A percentile compares a stretch with the other conserved stretches of the same genome.
These are phyloP conservation scores for Neoboletus subvelutipes DNA, from an alignment of 768 basidiomycete genomes.

Conservation along the genomic window DNA sequence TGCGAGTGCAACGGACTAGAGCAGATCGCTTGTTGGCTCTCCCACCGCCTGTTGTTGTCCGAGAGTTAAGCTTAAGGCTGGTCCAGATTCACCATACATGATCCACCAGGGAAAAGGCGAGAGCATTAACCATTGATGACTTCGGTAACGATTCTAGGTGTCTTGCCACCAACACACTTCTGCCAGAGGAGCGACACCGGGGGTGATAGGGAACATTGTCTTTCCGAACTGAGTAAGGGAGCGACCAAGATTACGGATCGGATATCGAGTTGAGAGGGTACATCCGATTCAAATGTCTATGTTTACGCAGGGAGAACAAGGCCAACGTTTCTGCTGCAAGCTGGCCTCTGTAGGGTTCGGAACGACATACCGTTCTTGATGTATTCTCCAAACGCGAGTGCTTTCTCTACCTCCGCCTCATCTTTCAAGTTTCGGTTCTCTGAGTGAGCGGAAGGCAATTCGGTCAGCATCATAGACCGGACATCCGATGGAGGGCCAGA, in stretches of 20 bases:
- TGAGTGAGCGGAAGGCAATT: slow-evolving; percentile 32
- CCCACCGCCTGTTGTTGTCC: too few relatives aligned
- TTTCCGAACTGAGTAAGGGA: too few relatives aligned
- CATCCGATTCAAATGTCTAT: slow-evolving; percentile 73
- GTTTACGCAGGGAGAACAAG: slow-evolving; percentile 79
- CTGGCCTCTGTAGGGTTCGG: not conserved
- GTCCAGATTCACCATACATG: not conserved
- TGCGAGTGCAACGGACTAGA: not conserved
- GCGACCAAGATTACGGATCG: slow-evolving; percentile 5
- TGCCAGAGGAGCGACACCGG: not conserved
- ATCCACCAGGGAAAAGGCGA: not conserved
- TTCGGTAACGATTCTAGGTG: not conserved
- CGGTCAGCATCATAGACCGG: not conserved
- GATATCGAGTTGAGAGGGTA: slow-evolving; percentile 44
- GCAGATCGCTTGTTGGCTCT: not conserved
- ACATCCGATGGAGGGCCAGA: too few relatives aligned
- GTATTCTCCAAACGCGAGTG: slow-evolving; percentile 73
- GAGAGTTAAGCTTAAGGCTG: too few relatives aligned
- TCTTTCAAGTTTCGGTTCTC: slow-evolving; percentile 69
- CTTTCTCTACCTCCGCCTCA: slow-evolving; percentile 71
- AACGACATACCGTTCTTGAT: slow-evolving; percentile 72
- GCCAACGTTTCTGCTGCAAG: slow-evolving; percentile 69
- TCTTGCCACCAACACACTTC: not conserved
- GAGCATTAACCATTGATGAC: not conserved
- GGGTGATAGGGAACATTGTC: not conserved